Conservation (phyloP, 202 grass and related monocot genomes). For the Elaeis oleifera region DNA sequence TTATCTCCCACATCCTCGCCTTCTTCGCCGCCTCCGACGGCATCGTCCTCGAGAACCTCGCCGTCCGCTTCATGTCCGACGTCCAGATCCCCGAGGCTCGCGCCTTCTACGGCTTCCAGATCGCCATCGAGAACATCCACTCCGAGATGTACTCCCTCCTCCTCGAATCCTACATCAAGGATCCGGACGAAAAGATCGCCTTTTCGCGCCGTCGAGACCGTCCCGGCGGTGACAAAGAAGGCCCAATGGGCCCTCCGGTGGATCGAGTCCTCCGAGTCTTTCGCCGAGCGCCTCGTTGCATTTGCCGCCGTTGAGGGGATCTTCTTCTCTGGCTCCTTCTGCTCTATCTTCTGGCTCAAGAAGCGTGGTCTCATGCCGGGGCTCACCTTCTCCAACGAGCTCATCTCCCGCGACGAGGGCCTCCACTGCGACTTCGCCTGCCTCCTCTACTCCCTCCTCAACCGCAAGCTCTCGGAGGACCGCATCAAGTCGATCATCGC, state of each 20-base stretch:
- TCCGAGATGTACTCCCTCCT: constrained; percentile 13
- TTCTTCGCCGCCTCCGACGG: constrained; percentile 10
- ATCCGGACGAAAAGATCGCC: background rate
- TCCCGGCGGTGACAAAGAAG: constrained; percentile 22
- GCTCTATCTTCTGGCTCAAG: constrained; percentile 97
- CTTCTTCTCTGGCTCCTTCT: constrained; percentile 96
- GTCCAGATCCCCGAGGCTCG: constrained; percentile 4
- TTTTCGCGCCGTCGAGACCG: no score
- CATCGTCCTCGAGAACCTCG: constrained; percentile 8
- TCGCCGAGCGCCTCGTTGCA: constrained; percentile 75
- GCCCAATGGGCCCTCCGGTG: constrained; percentile 81
- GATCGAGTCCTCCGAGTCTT: constrained; percentile 63
- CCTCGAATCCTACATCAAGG: constrained; percentile 7
- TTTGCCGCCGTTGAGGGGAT: constrained; percentile 88
- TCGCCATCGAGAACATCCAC: constrained; percentile 15
- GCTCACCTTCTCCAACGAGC: constrained; percentile 93
- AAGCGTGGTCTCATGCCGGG: constrained; percentile 90
- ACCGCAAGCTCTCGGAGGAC: constrained; percentile 45
- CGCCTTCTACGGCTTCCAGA: constrained; percentile 14
- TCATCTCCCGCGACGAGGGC: constrained; percentile 96
- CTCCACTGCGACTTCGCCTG: constrained; percentile 95
- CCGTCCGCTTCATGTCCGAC: constrained; percentile 4
- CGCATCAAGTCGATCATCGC: constrained; percentile 18
- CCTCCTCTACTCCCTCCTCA: constrained; percentile 68
- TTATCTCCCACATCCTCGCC: constrained; percentile 12